Evolutionary conservation across 2,329 filamentous ascomycete genomes (phyloP), one percentile per base, ranked within the genome.

Genomic region (Dothideomycetes sp.): DNA sequence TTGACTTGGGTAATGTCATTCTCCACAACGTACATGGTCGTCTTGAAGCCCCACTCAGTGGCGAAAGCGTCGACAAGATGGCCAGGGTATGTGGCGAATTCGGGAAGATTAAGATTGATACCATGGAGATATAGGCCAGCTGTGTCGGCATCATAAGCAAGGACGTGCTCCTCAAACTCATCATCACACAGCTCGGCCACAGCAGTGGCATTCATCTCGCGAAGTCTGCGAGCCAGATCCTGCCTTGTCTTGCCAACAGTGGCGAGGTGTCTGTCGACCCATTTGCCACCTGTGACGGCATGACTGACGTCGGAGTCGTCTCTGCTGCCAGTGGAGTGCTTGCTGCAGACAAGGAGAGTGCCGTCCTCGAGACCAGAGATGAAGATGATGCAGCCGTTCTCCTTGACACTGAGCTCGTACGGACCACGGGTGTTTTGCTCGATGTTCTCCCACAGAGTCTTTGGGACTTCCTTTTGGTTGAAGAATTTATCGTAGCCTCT

Each of bases 341-440:
- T 98, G 70, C 89, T 96, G 73, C 89, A 96, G n/a, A 98, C 88
- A 5, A 98, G 69, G 8, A 98, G 68, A 2, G 84, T 86, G 27
- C 77, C 88, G 52, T 95, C 88, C 53, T 93, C 84, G 16, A 98
- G 69, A 11, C 88, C 91, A 12, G 87, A 81, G 33, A 98, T 79
- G 66, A 98, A 98, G 50, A 98, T 95, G 61, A 98, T 98, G 61
- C 91, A 98, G n/a, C 91, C 91, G 54, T 98, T 98, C 63, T 98
- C 91, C 65, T 98, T 98, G 38, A 96, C 77, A 42, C 87, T 96
- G 41, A 98, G 67, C 63, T 98, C 91, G 52, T 96, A 98, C 0
- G 91, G 91, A 0, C 86, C 87, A 47, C 76, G 67, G 1, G 91
- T 96, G 41, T 82, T 72, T 19, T 63, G 62, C 55, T 81, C 69